These are phyloP conservation scores for Mycena alexandri DNA, from an alignment of 768 basidiomycete genomes.

Conservation along the genomic window DNA sequence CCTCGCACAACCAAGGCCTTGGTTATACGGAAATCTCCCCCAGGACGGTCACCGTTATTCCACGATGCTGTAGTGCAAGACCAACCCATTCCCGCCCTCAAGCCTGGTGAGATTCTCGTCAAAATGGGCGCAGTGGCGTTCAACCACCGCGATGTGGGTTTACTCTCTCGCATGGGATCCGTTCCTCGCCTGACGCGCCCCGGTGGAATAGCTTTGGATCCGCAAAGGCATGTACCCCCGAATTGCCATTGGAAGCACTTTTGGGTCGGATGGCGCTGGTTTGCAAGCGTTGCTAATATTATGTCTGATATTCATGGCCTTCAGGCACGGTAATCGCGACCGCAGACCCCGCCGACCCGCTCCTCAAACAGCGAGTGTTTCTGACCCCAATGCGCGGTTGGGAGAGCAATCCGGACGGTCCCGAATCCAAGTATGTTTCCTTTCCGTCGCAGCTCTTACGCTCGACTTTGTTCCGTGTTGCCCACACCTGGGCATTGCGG, in stretches of 20 bases:
- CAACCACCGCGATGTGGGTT: conserved; percentile 81
- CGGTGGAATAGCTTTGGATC: conserved; percentile 74
- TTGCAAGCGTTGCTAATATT: conserved; percentile 21
- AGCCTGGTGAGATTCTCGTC: conserved; percentile 72
- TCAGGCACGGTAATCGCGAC: conserved; percentile 76
- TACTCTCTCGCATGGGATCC: background rate
- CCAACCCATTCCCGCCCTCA: conserved; percentile 62
- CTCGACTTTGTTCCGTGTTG: too few species aligned
- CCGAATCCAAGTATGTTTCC: conserved; percentile 70
- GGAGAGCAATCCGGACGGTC: conserved; percentile 72
- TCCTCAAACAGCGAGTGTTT: conserved; percentile 77
- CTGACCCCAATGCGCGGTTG: conserved; percentile 83
- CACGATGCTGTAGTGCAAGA: conserved; percentile 70
- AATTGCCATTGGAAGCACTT: conserved; percentile 68
- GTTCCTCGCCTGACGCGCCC: background rate
- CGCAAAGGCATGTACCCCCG: conserved; percentile 76
- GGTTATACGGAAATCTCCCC: conserved; percentile 59
- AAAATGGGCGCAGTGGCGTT: conserved; percentile 77
- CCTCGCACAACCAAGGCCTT: conserved; percentile 63
- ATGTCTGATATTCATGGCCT: background rate
- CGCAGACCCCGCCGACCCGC: conserved; percentile 62
- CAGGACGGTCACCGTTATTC: conserved; percentile 56
- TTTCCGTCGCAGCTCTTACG: too few species aligned
- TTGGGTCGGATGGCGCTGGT: conserved; percentile 86
- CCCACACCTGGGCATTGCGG: too few species aligned